Evolutionary conservation across 441 rosid genomes (phyloP).

Genomic region (Macaranga tanarius): DNA sequence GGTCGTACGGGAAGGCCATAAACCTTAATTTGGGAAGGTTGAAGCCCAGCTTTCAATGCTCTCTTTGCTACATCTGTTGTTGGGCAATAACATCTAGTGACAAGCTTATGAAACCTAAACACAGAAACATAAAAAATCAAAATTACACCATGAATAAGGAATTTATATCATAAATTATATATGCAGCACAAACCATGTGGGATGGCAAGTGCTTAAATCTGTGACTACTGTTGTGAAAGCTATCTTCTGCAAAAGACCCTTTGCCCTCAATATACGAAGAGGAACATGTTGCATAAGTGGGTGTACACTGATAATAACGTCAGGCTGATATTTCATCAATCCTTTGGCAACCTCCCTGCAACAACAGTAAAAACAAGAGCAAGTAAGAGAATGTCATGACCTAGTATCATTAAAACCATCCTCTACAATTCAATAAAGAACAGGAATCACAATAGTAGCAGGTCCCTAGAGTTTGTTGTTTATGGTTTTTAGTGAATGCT

Average conservation of each 20-base stretch:
- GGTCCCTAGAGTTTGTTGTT: background rate
- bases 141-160: slow-evolving; percentile 20
- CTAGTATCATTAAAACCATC: background rate
- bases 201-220: slow-evolving; percentile 97
- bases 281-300: slow-evolving; percentile 99
- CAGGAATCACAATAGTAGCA: background rate
- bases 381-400: background rate
- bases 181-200: slow-evolving; percentile 69
- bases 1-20: slow-evolving; percentile 97
- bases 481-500: too few species aligned
- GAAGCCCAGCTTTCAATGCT: slow-evolving; percentile 82
- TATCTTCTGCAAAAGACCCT: slow-evolving; percentile 81
- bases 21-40: slow-evolving; percentile 78
- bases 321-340: slow-evolving; percentile 94
- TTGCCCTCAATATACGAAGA: slow-evolving; percentile 84
- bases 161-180: slow-evolving; percentile 12
- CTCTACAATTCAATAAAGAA: background rate
- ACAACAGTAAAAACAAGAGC: slow-evolving; percentile 16
- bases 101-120: slow-evolving; percentile 97
- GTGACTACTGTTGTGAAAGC: slow-evolving; percentile 93
- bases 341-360: slow-evolving; percentile 92
- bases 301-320: slow-evolving; percentile 91
- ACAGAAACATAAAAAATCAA: slow-evolving; percentile 17
- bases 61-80: slow-evolving; percentile 85
- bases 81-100: slow-evolving; percentile 97